A percentile compares a stretch with the other conserved stretches of the same genome.
phyloP scores from a whole-genome alignment of 1,284 basidiomycete species.

The Apiotrichum porosum region DNA sequence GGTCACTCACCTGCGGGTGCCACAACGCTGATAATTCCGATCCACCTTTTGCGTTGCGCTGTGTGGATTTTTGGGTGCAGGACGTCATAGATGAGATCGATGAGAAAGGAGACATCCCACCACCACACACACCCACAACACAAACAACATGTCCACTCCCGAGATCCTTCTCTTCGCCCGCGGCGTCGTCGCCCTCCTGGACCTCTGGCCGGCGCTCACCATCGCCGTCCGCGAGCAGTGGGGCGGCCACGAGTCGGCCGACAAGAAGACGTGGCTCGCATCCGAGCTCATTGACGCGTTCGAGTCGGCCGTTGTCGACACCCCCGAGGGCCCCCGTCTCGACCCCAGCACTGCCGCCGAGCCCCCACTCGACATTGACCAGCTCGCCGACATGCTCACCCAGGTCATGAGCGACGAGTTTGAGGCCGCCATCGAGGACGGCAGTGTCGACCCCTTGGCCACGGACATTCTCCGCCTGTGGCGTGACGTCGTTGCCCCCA shows the following conservation, averaged over 20 bases:
- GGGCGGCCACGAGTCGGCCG: conserved; percentile 67
- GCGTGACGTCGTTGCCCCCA: conserved; percentile 51
- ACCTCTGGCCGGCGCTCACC: conserved; percentile 74
- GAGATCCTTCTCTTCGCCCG: conserved; percentile 64
- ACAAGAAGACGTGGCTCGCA: conserved; percentile 76
- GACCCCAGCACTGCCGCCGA: conserved; percentile 32
- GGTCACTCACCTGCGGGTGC: too few species aligned
- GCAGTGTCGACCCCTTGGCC: conserved; percentile 65
- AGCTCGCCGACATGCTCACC: conserved; percentile 69
- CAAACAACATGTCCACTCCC: conserved; percentile 9
- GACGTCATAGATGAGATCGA: too few species aligned
- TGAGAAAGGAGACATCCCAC: too few species aligned
- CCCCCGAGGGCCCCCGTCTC: conserved; percentile 12
- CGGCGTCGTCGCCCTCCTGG: conserved; percentile 70
- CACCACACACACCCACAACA: too few species aligned
- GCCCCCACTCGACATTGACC: conserved; percentile 61
- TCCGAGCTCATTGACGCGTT: conserved; percentile 78
- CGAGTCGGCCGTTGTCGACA: conserved; percentile 51
- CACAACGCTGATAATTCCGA: too few species aligned
- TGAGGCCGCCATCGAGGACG: conserved; percentile 74
- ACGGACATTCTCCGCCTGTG: conserved; percentile 65
- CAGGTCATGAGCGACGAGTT: conserved; percentile 76
- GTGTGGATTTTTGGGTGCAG: too few species aligned
- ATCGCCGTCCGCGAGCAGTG: conserved; percentile 74
- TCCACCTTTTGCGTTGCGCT: too few species aligned